phyloP scores from a whole-genome alignment of 1,284 basidiomycete genomes.

The Inonotus hispidus region DNA sequence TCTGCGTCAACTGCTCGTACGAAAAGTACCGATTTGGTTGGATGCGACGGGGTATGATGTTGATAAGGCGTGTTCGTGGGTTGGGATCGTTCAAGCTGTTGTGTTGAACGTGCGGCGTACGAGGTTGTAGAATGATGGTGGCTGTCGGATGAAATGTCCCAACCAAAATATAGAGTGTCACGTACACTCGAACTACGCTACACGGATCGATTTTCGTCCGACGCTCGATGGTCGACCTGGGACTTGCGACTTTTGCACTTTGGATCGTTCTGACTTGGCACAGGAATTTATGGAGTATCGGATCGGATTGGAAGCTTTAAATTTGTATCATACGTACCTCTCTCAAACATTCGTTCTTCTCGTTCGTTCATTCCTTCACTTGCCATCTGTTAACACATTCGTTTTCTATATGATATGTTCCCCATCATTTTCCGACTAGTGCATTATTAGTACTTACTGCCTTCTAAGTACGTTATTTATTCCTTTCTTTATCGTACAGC shows the following conservation, averaged over 20 bases:
- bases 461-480: neutral
- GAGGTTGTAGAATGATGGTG: neutral
- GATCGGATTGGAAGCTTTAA: neutral
- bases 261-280: neutral
- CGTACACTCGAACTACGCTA: too few relatives aligned
- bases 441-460: neutral
- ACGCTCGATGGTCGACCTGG: too few relatives aligned
- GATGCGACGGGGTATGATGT: conserved; percentile 59
- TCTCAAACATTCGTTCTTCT: neutral
- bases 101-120: conserved; percentile 47
- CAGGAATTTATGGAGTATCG: neutral
- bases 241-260: neutral
- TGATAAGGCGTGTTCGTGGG: conserved; percentile 52
- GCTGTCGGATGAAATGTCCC: too few relatives aligned
- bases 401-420: neutral
- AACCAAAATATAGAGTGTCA: too few relatives aligned
- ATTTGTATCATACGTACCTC: neutral
- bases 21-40: conserved; percentile 55
- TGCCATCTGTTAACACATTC: neutral
- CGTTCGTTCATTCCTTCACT: neutral
- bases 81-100: conserved; percentile 57
- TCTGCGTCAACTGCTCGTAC: conserved; percentile 52
- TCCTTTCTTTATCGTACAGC: neutral
- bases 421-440: neutral
- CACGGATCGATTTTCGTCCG: too few relatives aligned